Percentiles rank a stretch among this genome's conserved stretches.
phyloP scores from a whole-genome alignment of 176 grass and related monocot species.

The Bromus sterilis region DNA sequence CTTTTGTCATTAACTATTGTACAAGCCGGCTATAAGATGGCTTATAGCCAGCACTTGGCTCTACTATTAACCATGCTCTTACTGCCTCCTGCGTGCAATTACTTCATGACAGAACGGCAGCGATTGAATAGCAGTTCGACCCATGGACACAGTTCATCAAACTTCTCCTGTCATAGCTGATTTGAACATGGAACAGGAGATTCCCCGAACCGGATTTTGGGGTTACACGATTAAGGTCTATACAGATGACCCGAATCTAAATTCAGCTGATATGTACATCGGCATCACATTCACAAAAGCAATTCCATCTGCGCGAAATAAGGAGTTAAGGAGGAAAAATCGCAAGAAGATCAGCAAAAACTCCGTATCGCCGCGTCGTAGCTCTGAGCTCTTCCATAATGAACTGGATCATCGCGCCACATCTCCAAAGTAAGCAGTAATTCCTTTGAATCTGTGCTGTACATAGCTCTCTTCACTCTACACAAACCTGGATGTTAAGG shows the following conservation, averaged over 20 bases:
- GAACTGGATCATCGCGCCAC: background rate
- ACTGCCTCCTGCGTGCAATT: too few relatives aligned
- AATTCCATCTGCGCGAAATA: background rate
- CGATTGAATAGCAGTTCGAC: too few relatives aligned
- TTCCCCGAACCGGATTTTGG: background rate
- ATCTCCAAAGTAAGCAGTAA: conserved; percentile 54
- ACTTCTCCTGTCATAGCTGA: background rate
- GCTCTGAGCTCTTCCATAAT: background rate
- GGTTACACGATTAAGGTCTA: background rate
- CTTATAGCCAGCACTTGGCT: too few relatives aligned
- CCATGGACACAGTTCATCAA: background rate
- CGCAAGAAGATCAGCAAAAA: too few relatives aligned
- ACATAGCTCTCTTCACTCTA: conserved; percentile 47
- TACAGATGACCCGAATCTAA: too few relatives aligned
- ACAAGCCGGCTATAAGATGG: too few relatives aligned
- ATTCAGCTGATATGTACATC: background rate
- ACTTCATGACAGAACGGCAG: too few relatives aligned
- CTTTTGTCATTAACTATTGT: too few relatives aligned
- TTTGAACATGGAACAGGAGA: too few relatives aligned
- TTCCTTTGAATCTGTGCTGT: conserved; percentile 31
- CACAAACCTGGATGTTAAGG: background rate
- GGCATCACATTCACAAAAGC: background rate
- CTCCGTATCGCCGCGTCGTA: background rate
- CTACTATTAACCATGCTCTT: too few relatives aligned
- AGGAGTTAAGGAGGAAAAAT: background rate